Conservation (phyloP, 139 green algal genomes). For the Coelastrella sp. region DNA sequence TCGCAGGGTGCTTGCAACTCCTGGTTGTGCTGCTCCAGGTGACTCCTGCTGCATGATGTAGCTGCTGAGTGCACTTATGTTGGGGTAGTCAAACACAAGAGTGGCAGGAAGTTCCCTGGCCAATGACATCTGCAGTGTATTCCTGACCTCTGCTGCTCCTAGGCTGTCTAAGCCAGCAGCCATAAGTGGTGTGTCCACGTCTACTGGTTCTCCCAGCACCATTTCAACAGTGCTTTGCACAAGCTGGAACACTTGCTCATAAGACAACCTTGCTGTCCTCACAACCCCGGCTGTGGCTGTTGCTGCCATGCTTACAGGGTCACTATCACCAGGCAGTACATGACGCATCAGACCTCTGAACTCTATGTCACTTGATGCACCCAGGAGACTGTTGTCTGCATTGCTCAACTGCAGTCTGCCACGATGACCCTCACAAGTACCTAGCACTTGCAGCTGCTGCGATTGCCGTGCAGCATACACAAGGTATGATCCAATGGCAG, state of each 20-base stretch:
- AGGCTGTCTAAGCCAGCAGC: slow-evolving; percentile 79
- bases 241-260: slow-evolving; percentile 1
- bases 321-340: too few species aligned
- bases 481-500: background rate
- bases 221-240: slow-evolving; percentile 51
- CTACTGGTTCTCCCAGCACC: slow-evolving; percentile 40
- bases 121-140: slow-evolving; percentile 48
- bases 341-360: background rate
- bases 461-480: background rate
- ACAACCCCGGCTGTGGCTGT: background rate
- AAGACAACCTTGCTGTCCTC: background rate
- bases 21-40: background rate
- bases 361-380: background rate
- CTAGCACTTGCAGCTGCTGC: background rate
- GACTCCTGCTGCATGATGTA: slow-evolving; percentile 13
- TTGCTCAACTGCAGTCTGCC: slow-evolving; percentile 20
- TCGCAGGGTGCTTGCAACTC: too few species aligned
- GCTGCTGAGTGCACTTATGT: slow-evolving; percentile 26
- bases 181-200: slow-evolving; percentile 48
- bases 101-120: slow-evolving; percentile 79
- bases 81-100: slow-evolving; percentile 48
- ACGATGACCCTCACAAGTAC: background rate
- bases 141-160: slow-evolving; percentile 71
- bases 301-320: too few species aligned
- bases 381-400: background rate